Percentiles rank a stretch among this genome's conserved stretches.
These are phyloP conservation scores for Rubus parviflorus DNA, from an alignment of 306 rosid genomes.

Conservation along the genomic window DNA sequence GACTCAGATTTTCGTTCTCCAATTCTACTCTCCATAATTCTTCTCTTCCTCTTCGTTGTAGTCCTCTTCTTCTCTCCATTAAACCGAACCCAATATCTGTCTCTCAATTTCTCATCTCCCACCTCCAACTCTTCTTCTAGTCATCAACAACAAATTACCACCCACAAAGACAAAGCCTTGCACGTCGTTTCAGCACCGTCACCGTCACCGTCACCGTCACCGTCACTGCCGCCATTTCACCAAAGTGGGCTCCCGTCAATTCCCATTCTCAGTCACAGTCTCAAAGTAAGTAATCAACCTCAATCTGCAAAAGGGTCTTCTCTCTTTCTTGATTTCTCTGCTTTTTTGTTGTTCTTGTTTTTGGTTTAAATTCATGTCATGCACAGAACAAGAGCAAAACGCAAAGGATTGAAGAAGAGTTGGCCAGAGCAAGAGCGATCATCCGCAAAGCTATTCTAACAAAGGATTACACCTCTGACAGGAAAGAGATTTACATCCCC, in stretches of 20 bases:
- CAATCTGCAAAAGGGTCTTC: neutral
- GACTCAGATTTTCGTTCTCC: constrained; percentile 5
- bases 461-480: constrained; percentile 14
- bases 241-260: neutral
- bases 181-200: neutral
- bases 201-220: constrained; percentile 11
- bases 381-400: constrained; percentile 7
- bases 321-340: neutral
- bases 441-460: constrained; percentile 15
- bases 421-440: constrained; percentile 13
- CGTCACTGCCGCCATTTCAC: neutral
- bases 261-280: neutral
- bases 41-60: constrained; percentile 2
- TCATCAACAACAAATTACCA: neutral
- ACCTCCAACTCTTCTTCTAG: neutral
- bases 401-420: constrained; percentile 25
- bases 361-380: neutral
- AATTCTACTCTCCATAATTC: neutral
- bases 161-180: neutral
- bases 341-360: neutral
- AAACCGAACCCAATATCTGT: neutral
- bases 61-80: constrained; percentile 23
- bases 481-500: constrained; percentile 23
- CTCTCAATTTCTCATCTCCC: constrained; percentile 7
- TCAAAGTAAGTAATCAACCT: neutral